A percentile compares a stretch with the other conserved stretches of the same genome.
phyloP scores from a whole-genome alignment of 2,329 filamentous ascomycete species.

The Pseudopithomyces chartarum region DNA sequence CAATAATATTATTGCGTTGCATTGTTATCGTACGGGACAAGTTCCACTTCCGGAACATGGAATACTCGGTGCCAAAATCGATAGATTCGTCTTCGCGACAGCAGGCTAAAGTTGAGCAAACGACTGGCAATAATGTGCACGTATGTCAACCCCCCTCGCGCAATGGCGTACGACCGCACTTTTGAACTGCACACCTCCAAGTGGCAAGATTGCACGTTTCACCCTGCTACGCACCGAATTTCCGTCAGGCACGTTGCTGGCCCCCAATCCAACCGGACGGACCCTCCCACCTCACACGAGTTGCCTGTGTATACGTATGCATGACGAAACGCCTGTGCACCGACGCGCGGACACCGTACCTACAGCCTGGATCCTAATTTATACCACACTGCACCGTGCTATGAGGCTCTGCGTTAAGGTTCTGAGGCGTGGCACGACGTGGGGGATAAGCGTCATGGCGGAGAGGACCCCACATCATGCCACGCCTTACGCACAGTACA shows the following conservation, averaged over 20 bases:
- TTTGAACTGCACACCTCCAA: not conserved
- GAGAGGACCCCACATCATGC: not conserved
- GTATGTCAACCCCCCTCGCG: not conserved
- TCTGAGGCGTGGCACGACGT: not conserved
- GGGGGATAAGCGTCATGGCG: not conserved
- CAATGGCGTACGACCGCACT: not conserved
- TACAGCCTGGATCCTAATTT: slow-evolving; percentile 4
- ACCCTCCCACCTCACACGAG: not conserved
- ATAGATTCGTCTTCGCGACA: not conserved
- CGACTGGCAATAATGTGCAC: not conserved
- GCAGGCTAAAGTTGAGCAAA: not conserved
- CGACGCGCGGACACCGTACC: not conserved
- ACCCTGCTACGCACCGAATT: slow-evolving; percentile 2
- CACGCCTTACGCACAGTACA: too few relatives aligned
- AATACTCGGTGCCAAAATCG: not conserved
- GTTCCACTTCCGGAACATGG: not conserved
- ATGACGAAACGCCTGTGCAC: not conserved
- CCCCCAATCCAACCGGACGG: not conserved
- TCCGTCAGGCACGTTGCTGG: not conserved
- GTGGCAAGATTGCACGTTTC: slow-evolving; percentile 4
- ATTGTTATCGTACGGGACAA: not conserved
- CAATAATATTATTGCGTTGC: not conserved
- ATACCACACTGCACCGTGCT: too few relatives aligned
- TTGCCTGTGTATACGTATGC: not conserved
- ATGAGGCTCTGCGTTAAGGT: slow-evolving; percentile 15